phyloP scores from a whole-genome alignment of 1,284 basidiomycete species.

The Pyrrhoderma noxium region DNA sequence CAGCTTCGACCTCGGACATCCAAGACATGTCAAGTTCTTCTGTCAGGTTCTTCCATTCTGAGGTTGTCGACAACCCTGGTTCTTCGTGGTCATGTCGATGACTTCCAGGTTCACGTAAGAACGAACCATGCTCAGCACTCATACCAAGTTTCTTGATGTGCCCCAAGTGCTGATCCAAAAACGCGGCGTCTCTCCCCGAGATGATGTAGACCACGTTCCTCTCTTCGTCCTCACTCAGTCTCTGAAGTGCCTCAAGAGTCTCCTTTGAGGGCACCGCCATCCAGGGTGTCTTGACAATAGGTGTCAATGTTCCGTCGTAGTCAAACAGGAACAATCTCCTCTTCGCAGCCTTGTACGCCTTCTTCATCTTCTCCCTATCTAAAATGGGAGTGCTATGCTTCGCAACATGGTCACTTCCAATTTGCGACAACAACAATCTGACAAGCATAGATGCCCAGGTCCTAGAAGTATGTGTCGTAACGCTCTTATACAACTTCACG shows the following conservation, averaged over 20 bases:
- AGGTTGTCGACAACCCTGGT: too few relatives aligned
- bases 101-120: slow-evolving; percentile 70
- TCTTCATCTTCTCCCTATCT: slow-evolving; percentile 54
- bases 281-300: slow-evolving; percentile 91
- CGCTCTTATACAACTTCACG: slow-evolving; percentile 70
- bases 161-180: slow-evolving; percentile 89
- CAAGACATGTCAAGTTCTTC: slow-evolving; percentile 92
- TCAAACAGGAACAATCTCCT: slow-evolving; percentile 94
- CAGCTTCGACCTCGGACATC: slow-evolving; percentile 93
- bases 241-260: slow-evolving; percentile 70
- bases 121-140: slow-evolving; percentile 95
- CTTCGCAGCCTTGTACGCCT: slow-evolving; percentile 61
- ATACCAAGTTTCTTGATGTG: slow-evolving; percentile 81
- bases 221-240: slow-evolving; percentile 69
- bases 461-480: slow-evolving; percentile 91
- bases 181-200: slow-evolving; percentile 90
- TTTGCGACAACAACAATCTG: slow-evolving; percentile 81
- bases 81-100: too few relatives aligned
- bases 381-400: slow-evolving; percentile 78
- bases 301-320: slow-evolving; percentile 95
- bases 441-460: slow-evolving; percentile 93
- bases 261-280: slow-evolving; percentile 78
- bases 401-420: slow-evolving; percentile 77
- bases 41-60: slow-evolving; percentile 84
- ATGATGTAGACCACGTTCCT: slow-evolving; percentile 92